Evolutionary conservation across 495 filamentous ascomycete genomes (phyloP), one percentile per base, ranked within the genome.

Genomic region (Mytilinidion resinicola): DNA sequence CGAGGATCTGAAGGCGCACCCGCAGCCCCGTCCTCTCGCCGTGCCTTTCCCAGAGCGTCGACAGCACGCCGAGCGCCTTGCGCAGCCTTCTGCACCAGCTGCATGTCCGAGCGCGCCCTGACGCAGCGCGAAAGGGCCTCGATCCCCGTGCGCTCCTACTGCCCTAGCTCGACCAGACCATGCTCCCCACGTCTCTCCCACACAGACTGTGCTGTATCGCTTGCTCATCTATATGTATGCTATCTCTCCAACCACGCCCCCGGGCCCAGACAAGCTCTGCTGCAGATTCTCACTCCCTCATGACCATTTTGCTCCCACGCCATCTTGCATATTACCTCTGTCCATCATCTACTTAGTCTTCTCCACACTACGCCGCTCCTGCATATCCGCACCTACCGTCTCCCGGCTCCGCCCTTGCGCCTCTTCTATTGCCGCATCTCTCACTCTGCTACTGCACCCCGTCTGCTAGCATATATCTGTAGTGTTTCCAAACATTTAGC

Each of bases 281-380:
- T 61, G 63, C 63, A 65, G 57, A 62, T 65, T 59, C 59, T 62
- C 52, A 55, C 17, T 20, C 21, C 63, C 60, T 62, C 60, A 62
- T 66, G 59, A 62, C 59, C 63, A 59, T 39, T 51, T 59, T 51
- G 47, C 59, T 66, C 63, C 59, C 63, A 62, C 63, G 59, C 63
- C 55, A 37, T 14, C 14, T 25, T 54, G 54, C 48, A 49, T 56
- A 57, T 47, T 52, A 39, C 37, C 58, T 50, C 48, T 51, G 25
- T 50, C 42, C 42, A 10, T 54, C 43, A 44, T 36, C 52, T 37
- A 60, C 61, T 48, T 51, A 51, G 46, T 52, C 49, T 57, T 57
- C 62, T 61, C 48, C 57, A 39, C 56, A 60, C 56, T 53, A 35
- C 42, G 9, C 53, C 52, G 56, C 59, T 61, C 62, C 14, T 49